Evolutionary conservation across 176 grass and related monocot genomes (phyloP).

Genomic region (Oryza meyeriana): DNA sequence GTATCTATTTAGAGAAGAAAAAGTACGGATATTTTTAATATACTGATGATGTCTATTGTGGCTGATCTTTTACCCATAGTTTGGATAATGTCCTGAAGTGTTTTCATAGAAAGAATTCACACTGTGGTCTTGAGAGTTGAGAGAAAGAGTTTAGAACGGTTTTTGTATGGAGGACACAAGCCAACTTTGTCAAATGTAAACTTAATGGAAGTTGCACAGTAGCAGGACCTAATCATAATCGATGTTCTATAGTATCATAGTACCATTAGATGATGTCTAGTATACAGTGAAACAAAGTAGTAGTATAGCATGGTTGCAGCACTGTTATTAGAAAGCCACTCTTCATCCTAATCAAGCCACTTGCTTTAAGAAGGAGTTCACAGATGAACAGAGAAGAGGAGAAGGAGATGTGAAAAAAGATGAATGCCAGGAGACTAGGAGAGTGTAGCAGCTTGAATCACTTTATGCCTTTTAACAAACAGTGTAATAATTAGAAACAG

Average conservation of each 20-base stretch:
- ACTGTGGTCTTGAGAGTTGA: background rate
- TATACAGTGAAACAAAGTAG: background rate
- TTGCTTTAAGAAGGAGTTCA: constrained; percentile 38
- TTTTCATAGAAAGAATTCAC: background rate
- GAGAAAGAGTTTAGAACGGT: background rate
- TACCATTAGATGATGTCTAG: background rate
- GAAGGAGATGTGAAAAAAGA: background rate
- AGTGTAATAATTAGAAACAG: background rate
- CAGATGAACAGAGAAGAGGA: background rate
- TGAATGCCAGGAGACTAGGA: constrained; percentile 17
- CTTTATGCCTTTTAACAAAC: constrained; percentile 16
- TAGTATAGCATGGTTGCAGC: background rate
- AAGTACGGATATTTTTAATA: too few relatives aligned
- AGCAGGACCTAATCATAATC: background rate
- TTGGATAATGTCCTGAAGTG: background rate
- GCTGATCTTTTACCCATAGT: background rate
- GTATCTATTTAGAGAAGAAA: too few relatives aligned
- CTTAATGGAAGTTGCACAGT: background rate
- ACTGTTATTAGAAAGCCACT: background rate
- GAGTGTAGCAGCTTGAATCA: background rate
- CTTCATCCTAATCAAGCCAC: background rate
- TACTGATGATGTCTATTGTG: too few relatives aligned
- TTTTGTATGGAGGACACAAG: background rate
- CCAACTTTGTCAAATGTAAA: background rate
- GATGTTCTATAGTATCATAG: background rate